phyloP scores from a whole-genome alignment of 73 alveolate genomes.

The Uronychia binucleata region DNA sequence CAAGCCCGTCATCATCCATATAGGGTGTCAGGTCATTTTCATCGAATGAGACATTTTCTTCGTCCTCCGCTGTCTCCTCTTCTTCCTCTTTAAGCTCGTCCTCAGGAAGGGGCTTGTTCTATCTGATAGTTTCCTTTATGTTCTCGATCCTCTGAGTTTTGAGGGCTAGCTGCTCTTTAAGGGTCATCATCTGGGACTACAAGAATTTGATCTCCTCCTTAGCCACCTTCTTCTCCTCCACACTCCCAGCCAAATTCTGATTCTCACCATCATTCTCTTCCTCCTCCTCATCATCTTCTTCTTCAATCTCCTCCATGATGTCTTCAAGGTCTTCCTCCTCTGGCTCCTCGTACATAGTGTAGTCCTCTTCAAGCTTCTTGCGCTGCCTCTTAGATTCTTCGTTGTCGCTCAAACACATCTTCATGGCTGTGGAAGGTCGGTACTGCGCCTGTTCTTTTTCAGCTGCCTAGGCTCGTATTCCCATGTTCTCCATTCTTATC shows the following conservation, averaged over 20 bases:
- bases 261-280: slow-evolving; percentile 24
- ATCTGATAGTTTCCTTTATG: slow-evolving; percentile 40
- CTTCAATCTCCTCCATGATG: slow-evolving; percentile 53
- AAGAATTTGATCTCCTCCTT: slow-evolving; percentile 36
- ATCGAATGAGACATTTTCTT: neutral
- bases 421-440: slow-evolving; percentile 63
- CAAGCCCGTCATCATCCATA: slow-evolving; percentile 27
- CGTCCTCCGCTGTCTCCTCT: neutral
- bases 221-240: slow-evolving; percentile 16
- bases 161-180: slow-evolving; percentile 12
- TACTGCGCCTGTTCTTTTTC: slow-evolving; percentile 43
- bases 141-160: slow-evolving; percentile 43
- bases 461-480: slow-evolving; percentile 35
- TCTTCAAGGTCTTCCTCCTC: slow-evolving; percentile 60
- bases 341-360: slow-evolving; percentile 23
- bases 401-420: slow-evolving; percentile 27
- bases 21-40: neutral
- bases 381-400: neutral
- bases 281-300: slow-evolving; percentile 57
- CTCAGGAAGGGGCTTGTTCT: neutral
- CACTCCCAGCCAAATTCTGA: neutral
- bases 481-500: slow-evolving; percentile 38
- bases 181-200: slow-evolving; percentile 21
- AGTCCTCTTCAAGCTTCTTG: slow-evolving; percentile 35
- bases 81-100: neutral